Base-by-base conservation (phyloP, 2,329 filamentous ascomycete species). In the Hypoxylon sp. region DNA sequence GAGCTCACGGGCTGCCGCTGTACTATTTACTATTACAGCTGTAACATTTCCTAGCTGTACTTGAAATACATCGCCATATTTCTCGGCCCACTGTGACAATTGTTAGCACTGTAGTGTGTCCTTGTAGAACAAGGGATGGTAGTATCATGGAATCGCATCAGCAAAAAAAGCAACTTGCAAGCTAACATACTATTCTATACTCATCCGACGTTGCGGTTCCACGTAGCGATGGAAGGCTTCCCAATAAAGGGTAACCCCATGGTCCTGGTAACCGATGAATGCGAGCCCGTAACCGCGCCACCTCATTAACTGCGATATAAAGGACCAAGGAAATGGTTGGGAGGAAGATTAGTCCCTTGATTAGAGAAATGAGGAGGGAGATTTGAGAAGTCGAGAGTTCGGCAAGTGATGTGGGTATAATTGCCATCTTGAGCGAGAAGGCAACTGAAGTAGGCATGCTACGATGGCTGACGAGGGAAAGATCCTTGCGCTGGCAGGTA, bases 1-100 rank as follows among this genome's bases (percentile, higher is more conserved):
- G 5, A 92, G 81, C 59, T 85, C 83, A 58, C 85, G 86, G 27
- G 91, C 88, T 0, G 88, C 89, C 44, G 90, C 88, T 74, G 90
- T 91, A 7, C 85, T 87, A 75, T 91, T 92, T 51, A 89, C 89
- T 66, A 91, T 90, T 1, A 92, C 84, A 62, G 90, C 89, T 66
- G 90, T 85, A 80, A 89, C 81, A 78, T 78, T 79, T 11, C 78
- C 78, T 13, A 79, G 71, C 61, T 78, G 77, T 14, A 79, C 77
- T 64, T 79, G 77, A 61, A 78, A 79, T 1, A 79, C 77, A 13
- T 76, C 73, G 2, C 77, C 78, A 33, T 77, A 78, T 5, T 57
- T 66, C 13, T 65, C 61, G 1, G 77, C 71, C 78, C 78, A 79
- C 53, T 70, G 17, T 37, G n/a, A 17, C 33, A 5, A 11, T 22